Base-by-base conservation (phyloP, 257 asterid genomes). In the Fraxinus excelsior region DNA sequence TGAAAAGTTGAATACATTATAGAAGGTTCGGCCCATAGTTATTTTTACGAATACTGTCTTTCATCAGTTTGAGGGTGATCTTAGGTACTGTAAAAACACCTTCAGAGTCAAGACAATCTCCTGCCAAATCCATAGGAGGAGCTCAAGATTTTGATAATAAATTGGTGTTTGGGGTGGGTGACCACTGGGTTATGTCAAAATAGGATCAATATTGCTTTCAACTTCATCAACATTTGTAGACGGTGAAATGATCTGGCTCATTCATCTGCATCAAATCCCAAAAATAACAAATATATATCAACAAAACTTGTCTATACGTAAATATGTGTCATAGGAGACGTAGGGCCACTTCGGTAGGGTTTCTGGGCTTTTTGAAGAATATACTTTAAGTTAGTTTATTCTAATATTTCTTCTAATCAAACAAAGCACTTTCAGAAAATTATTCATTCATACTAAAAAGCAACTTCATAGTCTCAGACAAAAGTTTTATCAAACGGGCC, bases 221-320 rank as follows among this genome's bases (percentile, higher is more conserved):
- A 73, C 69, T 51, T 84, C 86, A 67, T 78, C 86, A 66, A 76
- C 77, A 29, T 76, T 68, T 42, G 74, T 31, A 49, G 62, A 79
- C 32, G 81, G 74, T 3, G 80, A 65, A 58, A 42, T 70, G 8
- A 60, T 79, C 87, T 83, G 29, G 89, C 29, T 87, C 87, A 78
- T 68, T 37, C 74, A 78, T 88, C 97, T 91, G 92, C 91, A 80
- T 67, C 23, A 56, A 76, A 69, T 71, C 67, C 79, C 23, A 29
- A 40, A 70, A 72, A 62, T n/a, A 62, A 25, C 34, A 62, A 62
- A n/a, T n/a, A 9, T 62, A 70, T 25, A 6, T 25, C 62, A 70
- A 23, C 74, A 11, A 23, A 21, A 21, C 13, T 19, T 56, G 1
- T 21, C 6, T 21, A 16, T 13, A 34, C 49, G 19, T 18, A 34